Evolutionary conservation across 139 green algal species (phyloP), one percentile per base, ranked within the genome.

Genomic region (Coccomyxa sp.): DNA sequence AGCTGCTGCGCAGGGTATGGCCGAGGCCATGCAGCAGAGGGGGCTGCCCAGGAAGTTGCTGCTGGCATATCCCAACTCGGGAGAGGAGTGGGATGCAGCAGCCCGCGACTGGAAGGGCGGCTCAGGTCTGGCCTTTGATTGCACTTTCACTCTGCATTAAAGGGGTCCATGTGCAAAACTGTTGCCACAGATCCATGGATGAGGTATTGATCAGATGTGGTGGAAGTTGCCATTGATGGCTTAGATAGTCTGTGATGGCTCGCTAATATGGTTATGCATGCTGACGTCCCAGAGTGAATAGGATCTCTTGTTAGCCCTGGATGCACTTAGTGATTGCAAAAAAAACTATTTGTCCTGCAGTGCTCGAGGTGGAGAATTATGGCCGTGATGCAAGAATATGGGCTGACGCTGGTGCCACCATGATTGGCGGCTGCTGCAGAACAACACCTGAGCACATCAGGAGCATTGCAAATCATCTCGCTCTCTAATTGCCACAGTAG

Each of bases 11-110:
- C 32, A 77, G 71, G 31, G 30, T 15, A 25, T 59, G 30, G 31
- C 76, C 14, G 23, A 12, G 9, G 27, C 14, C 14, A 3, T 31
- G 27, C 21, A 77, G 27, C 23, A 18, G 21, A 25, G 10, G 3
- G 71, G 71, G 23, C 71, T 31, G 27, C 23, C 68, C 82, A 67
- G 74, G 17, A 32, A 79, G 30, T 58, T 79, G 15, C 71, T 90
- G 58, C 75, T 90, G 58, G 82, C 63, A 15, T 90, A 90, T 32
- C 87, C 87, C 15, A 90, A 90, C 81, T 83, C 28, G 38, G 87
- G 87, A 0, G 87, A 90, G 74, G 82, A 71, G 0, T 90, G 82
- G 82, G 87, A 88, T 66, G 38, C 60, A 10, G 76, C 74, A 67
- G 13, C 31, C 31, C 82, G 79, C 21, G 86, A 82, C 84, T 90